Conservation (phyloP, 2,329 filamentous ascomycete genomes). For the Parastagonospora nodorum region DNA sequence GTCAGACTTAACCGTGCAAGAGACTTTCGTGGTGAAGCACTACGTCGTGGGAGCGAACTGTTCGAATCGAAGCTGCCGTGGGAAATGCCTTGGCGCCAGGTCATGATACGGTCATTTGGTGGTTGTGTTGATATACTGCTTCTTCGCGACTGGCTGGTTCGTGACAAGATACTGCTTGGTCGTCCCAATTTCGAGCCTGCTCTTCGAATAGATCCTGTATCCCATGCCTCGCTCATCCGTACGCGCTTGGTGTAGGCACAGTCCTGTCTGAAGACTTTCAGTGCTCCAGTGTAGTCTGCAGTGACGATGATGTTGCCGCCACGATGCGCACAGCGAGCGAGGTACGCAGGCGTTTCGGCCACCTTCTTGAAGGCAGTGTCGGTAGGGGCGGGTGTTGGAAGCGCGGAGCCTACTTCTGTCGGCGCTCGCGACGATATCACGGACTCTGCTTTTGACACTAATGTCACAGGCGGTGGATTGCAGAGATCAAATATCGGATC, state of each 20-base stretch:
- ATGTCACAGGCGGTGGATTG: conserved; percentile 87
- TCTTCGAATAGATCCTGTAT: conserved; percentile 72
- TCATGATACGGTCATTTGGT: conserved; percentile 77
- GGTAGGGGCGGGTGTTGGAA: conserved; percentile 39
- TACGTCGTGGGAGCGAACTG: conserved; percentile 40
- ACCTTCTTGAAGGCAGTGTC: conserved; percentile 44
- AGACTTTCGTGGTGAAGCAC: conserved; percentile 56
- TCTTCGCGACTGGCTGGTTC: conserved; percentile 55
- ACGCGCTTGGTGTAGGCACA: conserved; percentile 79
- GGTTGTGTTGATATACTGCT: conserved; percentile 55
- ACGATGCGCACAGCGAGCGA: conserved; percentile 74
- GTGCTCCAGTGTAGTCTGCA: conserved; percentile 82
- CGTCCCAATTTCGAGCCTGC: conserved; percentile 60
- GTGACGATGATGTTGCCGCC: conserved; percentile 92
- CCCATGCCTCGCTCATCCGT: conserved; percentile 70
- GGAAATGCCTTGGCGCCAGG: conserved; percentile 77
- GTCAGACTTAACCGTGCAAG: conserved; percentile 28
- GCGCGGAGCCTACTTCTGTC: conserved; percentile 48
- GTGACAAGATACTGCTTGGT: conserved; percentile 60
- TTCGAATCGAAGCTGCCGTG: conserved; percentile 56
- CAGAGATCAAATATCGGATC: conserved; percentile 96
- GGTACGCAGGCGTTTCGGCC: conserved; percentile 76
- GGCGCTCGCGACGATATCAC: conserved; percentile 55
- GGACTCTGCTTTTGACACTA: conserved; percentile 75
- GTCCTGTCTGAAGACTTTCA: conserved; percentile 95